Evolutionary conservation across 805 yeast genomes (phyloP), one percentile per base, ranked within the genome.

Genomic region (baker's yeast (Saccharomyces cerevisiae)): DNA sequence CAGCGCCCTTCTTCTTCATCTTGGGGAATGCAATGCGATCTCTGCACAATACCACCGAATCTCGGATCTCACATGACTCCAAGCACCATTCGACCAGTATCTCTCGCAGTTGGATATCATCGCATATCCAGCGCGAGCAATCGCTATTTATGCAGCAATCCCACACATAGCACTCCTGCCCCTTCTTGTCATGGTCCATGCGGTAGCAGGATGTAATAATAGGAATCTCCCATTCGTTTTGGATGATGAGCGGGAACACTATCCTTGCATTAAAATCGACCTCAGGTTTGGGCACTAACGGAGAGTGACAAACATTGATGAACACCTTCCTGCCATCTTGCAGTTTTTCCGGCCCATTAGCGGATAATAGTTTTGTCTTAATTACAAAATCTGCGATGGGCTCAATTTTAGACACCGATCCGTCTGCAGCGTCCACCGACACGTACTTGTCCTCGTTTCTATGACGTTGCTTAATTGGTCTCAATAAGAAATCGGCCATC

Each of bases 151-250:
- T 79, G 49, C 91, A 83, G 68, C 97, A 90, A 67, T 90, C 97
- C 61, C 81, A 81, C 1, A 88, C 90, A 47, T 78, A 70, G 47
- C 90, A 81, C 14, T 73, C 67, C 2, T 71, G 68, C 0, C 95
- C 95, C 61, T 81, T 81, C 64, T 90, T 90, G 67, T 91, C 97
- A 13, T 56, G 65, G 48, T 79, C 85, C 6, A 61, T 60, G 11
- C 83, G 64, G 49, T 78, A 79, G 0, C 77, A 74, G 0, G 92
- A 82, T 0, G 88, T 81, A 1, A 87, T 78, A 1, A 91, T 81
- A 1, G 97, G 97, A 1, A 89, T 84, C 55, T 86, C 90, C 96
- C 96, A 90, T 62, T 85, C 76, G 62, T 83, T 83, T 41, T 80
- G 81, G 69, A 83, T 79, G 24, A 86, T 83, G 51, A 81, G 68